Conservation (phyloP, 2,329 filamentous ascomycete species). For the Diplodia sapinea region DNA sequence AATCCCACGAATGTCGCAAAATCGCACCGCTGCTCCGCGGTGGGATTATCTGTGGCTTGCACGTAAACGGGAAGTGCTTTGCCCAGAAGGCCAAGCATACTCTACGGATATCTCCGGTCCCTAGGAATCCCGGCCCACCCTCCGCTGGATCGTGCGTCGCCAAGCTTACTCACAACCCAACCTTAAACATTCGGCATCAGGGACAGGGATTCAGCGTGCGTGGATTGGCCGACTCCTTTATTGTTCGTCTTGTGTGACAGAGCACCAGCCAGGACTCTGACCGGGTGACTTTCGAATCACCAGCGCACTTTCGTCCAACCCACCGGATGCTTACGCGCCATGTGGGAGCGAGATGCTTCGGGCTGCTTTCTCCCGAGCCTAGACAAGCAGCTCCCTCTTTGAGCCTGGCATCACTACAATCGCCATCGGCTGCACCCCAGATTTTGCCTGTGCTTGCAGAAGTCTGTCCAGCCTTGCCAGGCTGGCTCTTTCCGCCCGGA, state of each 20-base stretch:
- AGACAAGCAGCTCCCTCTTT: background rate
- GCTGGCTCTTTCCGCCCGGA: constrained; percentile 2
- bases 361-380: constrained; percentile 9
- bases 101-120: background rate
- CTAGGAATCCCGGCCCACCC: constrained; percentile 13
- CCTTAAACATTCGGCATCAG: constrained; percentile 27
- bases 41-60: constrained; percentile 6
- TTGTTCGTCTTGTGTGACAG: constrained; percentile 7
- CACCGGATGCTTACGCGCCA: constrained; percentile 5
- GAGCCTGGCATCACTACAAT: constrained; percentile 6
- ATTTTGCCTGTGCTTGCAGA: constrained; percentile 8
- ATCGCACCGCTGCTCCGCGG: background rate
- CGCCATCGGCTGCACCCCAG: constrained; percentile 13
- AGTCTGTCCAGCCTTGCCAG: background rate
- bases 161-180: constrained; percentile 13
- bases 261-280: background rate
- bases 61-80: constrained; percentile 3
- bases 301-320: constrained; percentile 1
- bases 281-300: background rate
- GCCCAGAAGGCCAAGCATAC: constrained; percentile 3
- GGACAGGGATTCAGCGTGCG: constrained; percentile 14
- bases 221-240: constrained; percentile 22
- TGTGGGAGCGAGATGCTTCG: background rate
- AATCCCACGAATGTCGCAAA: constrained; percentile 20
- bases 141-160: constrained; percentile 9